Evolutionary conservation across 73 alveolate genomes (phyloP), one percentile per base, ranked within the genome.

Genomic region (Breviolum minutum): DNA sequence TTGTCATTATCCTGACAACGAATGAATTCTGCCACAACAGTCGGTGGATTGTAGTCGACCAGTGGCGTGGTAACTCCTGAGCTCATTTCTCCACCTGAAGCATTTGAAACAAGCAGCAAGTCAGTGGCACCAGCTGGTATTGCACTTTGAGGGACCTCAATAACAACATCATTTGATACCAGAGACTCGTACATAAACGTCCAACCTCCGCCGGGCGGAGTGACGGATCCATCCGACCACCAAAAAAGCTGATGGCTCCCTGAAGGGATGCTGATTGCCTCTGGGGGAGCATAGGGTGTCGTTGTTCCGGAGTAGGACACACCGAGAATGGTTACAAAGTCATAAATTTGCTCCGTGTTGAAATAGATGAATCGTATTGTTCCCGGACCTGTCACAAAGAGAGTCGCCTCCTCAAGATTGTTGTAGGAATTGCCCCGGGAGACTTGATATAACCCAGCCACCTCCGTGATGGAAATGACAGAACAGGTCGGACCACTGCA

Each of bases 41-140:
- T 10, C 17, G 97, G 97, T 14, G 97, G 97, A 80, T 92, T 40
- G 97, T 92, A 92, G 61, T 92, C 97, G 16, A 60, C 97, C 88
- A 92, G 27, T 16, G 97, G 81, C n/a, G 89, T 61, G 6, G 89
- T n/a, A 26, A 74, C 86, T 92, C 97, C 97, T 5, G 54, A 14
- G 17, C 79, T 64, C 97, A 92, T 92, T 66, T 92, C 97, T 24
- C 97, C 97, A 11, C 97, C 97, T 22, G 62, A 66, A 8, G 90
- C 22, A 19, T 66, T 80, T 2, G 97, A 54, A 63, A 92, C 66
- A 29, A 92, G 68, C 79, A 92, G 97, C 97, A 92, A n/a, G 79
- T 64, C 27, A 48, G 24, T 80, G 32, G 89, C 97, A 12, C 90
- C 73, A 24, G 30, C 63, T 29, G 97, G 97, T 6, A 92, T 73